Base-by-base conservation (phyloP, 148 eudicot genomes). In the Rhododendron mucronatum region DNA sequence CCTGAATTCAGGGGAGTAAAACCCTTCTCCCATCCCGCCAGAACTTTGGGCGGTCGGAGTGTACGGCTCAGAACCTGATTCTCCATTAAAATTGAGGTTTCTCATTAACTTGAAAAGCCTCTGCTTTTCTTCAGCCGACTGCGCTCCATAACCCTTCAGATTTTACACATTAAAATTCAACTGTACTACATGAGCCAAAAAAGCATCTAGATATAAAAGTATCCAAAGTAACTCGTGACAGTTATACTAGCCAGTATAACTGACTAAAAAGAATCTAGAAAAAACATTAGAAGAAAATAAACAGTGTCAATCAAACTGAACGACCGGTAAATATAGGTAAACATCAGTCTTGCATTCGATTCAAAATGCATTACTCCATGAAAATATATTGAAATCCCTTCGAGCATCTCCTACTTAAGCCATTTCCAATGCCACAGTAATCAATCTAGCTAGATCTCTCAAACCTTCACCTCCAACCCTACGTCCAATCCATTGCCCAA, bases 91-190 rank as follows among this genome's bases (percentile, higher is more conserved):
- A 91, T 97, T 97, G 87, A 97, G 95, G 90, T 93, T 95, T 85
- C 98, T 94, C 99, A 97, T 97, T 84, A 97, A 80, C 88, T 93
- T 97, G 87, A 92, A 93, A 82, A 97, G 95, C 91, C 96, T 92
- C 88, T 97, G 99, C 87, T 97, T 97, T 92, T 97, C 99, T 88
- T 97, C 99, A 74, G 93, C 93, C 84, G 99, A 95, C 87, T 97
- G 99, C 76, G 99, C 94, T 84, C 99, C 99, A 89, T 97, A 97
- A 28, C 99, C 98, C 99, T 97, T 88, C 85, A 93, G 78, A 48
- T 30, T 48, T 77, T 48, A 53, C 44, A 84, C 82, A 73, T 71
- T 35, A 78, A 45, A 77, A 55, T 37, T 37, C 12, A 57, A 78
- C 44, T 0, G 28, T 35, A 18, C 80, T 10, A 23, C 39, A 13